Conservation (phyloP, 2,329 filamentous ascomycete genomes). For the Botryotinia narcissicola region DNA sequence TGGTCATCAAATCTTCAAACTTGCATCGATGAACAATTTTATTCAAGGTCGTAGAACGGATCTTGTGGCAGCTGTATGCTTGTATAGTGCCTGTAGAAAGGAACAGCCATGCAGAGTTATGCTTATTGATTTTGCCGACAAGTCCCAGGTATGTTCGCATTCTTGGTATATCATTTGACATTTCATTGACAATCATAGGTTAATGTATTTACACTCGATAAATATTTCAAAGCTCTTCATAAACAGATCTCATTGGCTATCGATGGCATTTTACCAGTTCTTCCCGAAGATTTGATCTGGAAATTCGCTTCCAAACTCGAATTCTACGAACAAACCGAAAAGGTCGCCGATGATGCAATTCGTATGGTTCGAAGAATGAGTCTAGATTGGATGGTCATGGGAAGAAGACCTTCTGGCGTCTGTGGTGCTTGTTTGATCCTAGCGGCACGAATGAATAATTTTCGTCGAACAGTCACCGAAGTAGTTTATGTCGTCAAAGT, state of each 20-base stretch:
- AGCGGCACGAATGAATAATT: slow-evolving; percentile 97
- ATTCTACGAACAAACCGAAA: slow-evolving; percentile 76
- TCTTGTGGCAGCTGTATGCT: slow-evolving; percentile 83
- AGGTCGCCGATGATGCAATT: slow-evolving; percentile 84
- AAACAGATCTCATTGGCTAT: slow-evolving; percentile 69
- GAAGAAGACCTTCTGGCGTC: slow-evolving; percentile 87
- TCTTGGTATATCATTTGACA: background rate
- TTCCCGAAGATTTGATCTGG: slow-evolving; percentile 86
- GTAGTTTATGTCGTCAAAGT: slow-evolving; percentile 99
- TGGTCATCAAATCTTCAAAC: slow-evolving; percentile 71
- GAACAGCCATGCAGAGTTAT: slow-evolving; percentile 79
- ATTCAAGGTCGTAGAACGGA: slow-evolving; percentile 82
- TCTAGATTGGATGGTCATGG: slow-evolving; percentile 94
- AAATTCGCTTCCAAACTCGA: slow-evolving; percentile 90
- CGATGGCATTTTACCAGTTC: slow-evolving; percentile 64
- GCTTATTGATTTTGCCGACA: slow-evolving; percentile 93
- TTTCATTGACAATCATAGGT: slow-evolving; percentile 45
- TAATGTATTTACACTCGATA: slow-evolving; percentile 90
- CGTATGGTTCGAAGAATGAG: slow-evolving; percentile 91
- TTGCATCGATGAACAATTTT: slow-evolving; percentile 72
- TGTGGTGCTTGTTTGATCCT: slow-evolving; percentile 93
- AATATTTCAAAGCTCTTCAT: slow-evolving; percentile 81
- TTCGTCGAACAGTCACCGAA: slow-evolving; percentile 85
- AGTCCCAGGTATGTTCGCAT: slow-evolving; percentile 51
- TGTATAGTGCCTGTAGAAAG: slow-evolving; percentile 84